These are phyloP conservation scores for Tubosaeta sp. DNA, from an alignment of 768 basidiomycete genomes.

Conservation along the genomic window DNA sequence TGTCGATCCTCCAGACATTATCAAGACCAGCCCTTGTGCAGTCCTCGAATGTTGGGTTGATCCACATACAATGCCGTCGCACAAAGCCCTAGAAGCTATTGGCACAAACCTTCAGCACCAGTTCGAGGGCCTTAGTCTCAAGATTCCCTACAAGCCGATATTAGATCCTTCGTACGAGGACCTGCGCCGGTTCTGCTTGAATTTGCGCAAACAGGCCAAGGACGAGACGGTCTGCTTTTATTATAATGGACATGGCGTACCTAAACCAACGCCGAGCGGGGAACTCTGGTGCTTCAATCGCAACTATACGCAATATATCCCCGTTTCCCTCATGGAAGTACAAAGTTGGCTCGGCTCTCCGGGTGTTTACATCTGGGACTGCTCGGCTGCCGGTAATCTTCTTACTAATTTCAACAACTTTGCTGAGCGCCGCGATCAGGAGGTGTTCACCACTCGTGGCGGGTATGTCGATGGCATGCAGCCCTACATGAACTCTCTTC, in stretches of 20 bases:
- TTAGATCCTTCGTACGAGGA: conserved; percentile 96
- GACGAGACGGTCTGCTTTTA: conserved; percentile 94
- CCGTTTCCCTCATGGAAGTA: conserved; percentile 89
- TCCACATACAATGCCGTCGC: conserved; percentile 85
- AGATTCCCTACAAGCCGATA: conserved; percentile 91
- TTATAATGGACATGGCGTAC: conserved; percentile 98
- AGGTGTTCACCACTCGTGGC: conserved; percentile 52
- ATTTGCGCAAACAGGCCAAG: conserved; percentile 81
- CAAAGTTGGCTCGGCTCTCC: conserved; percentile 94
- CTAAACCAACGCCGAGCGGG: conserved; percentile 90
- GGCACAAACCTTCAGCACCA: conserved; percentile 92
- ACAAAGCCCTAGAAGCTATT: conserved; percentile 92
- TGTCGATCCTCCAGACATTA: conserved; percentile 94
- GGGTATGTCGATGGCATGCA: conserved; percentile 57
- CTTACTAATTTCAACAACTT: conserved; percentile 83
- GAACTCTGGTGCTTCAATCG: conserved; percentile 99
- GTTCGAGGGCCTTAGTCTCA: conserved; percentile 92
- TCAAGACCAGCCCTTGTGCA: conserved; percentile 96
- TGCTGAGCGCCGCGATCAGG: conserved; percentile 71
- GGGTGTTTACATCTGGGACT: conserved; percentile 98
- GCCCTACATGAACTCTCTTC: conserved; percentile 83
- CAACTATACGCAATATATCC: conserved; percentile 97
- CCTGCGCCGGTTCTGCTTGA: conserved; percentile 79
- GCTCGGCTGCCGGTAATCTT: conserved; percentile 94
- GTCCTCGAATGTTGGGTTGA: conserved; percentile 97